Evolutionary conservation across 257 asterid species (phyloP), one percentile per base, ranked within the genome.

Genomic region (Przewalskia tangutica): DNA sequence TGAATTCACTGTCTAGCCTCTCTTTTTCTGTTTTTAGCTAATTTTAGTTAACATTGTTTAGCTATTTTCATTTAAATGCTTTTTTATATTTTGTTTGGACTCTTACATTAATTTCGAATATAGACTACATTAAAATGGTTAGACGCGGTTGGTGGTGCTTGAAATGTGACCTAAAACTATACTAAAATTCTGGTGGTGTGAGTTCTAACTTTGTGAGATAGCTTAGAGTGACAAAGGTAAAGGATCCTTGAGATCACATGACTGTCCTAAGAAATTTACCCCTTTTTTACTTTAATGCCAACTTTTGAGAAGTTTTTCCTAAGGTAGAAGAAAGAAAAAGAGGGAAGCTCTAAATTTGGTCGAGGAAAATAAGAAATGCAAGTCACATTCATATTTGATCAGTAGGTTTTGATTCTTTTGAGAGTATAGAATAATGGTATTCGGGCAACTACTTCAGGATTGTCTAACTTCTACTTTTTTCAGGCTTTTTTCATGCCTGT

Each of bases 401-500:
- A 68, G 77, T 38, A 40, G 77, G 77, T 68, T 38, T 36, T 73
- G 79, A 23, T 48, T 12, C 60, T 73, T 48, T 12, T 13, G 60
- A 73, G 60, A 23, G 7, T 73, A 23, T 73, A 23, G 79, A 54
- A 50, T 23, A 46, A 0, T 13, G 46, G 79, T 73, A 48, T 27
- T 14, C 14, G 7, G 48, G 23, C 12, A 36, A 65, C 50, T 73
- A 48, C 23, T 32, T 2, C 7, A 7, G 42, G 13, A 48, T 23
- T 3, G 20, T 73, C 60, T 73, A 3, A 73, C 44, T 71, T 20
- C 2, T 83, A 81, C 34, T 23, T 27, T 73, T 84, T 79, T 66
- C 89, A 95, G 99, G 97, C 92, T 54, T 96, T 97, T 14, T 93
- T 96, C 88, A 93, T 96, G 99, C 98, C 98, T 1, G 98, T 96